Percentiles rank a stretch among this genome's conserved stretches.
Conservation (phyloP, 441 rosid species). For the Croton setiger region DNA sequence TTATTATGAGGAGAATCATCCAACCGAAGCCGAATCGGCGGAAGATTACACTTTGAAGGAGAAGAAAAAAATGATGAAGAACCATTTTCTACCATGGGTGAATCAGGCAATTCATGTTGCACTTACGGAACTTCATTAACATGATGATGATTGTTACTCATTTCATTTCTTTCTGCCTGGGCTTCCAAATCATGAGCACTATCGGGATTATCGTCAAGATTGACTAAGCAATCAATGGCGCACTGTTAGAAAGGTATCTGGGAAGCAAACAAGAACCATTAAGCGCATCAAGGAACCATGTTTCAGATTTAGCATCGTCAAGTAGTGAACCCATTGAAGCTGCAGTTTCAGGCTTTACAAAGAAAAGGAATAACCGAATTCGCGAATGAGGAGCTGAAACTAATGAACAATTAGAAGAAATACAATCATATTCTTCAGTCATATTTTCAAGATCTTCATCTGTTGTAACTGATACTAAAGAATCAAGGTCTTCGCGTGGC, state of each 20-base stretch:
- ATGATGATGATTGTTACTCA: slow-evolving; percentile 19
- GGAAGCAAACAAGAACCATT: slow-evolving; percentile 54
- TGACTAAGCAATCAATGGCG: slow-evolving; percentile 61
- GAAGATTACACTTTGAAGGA: slow-evolving; percentile 63
- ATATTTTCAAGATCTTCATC: slow-evolving; percentile 92
- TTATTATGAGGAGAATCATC: slow-evolving; percentile 45
- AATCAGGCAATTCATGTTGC: slow-evolving; percentile 63
- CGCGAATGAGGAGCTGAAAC: slow-evolving; percentile 34
- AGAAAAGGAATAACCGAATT: slow-evolving; percentile 69
- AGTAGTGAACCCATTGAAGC: slow-evolving; percentile 76
- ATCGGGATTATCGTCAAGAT: slow-evolving; percentile 51
- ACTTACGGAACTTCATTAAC: slow-evolving; percentile 29
- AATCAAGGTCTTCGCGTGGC: slow-evolving; percentile 87
- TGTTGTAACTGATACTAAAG: slow-evolving; percentile 73
- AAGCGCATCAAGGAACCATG: slow-evolving; percentile 85
- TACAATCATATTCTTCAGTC: slow-evolving; percentile 85
- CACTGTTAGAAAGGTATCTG: slow-evolving; percentile 65
- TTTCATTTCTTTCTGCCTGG: slow-evolving; percentile 11
- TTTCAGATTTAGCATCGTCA: slow-evolving; percentile 73
- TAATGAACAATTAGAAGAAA: slow-evolving; percentile 37
- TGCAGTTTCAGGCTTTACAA: slow-evolving; percentile 58
- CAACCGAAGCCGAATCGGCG: slow-evolving; percentile 76
- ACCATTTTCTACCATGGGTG: slow-evolving; percentile 67
- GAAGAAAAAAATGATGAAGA: slow-evolving; percentile 86
- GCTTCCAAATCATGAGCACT: slow-evolving; percentile 17